These are phyloP conservation scores for Coprinopsis sp. DNA, from an alignment of 768 basidiomycete genomes.

Conservation along the genomic window DNA sequence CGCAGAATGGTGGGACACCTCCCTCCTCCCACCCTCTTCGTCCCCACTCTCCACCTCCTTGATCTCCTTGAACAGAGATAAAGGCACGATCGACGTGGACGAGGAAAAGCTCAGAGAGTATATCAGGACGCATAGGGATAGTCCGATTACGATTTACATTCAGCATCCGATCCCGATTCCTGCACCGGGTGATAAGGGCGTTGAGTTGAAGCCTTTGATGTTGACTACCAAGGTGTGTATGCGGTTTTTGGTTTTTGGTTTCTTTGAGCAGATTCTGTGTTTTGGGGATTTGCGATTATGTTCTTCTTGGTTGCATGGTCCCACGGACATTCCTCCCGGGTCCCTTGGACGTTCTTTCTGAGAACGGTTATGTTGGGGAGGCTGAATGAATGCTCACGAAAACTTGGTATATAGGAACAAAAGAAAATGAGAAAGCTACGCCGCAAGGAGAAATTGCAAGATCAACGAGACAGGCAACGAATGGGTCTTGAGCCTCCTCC, in stretches of 20 bases:
- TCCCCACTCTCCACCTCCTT: too few species aligned
- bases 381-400: background rate
- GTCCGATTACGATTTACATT: constrained; percentile 84
- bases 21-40: constrained; percentile 77
- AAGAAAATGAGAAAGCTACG: constrained; percentile 96
- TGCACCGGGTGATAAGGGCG: constrained; percentile 80
- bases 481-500: constrained; percentile 97
- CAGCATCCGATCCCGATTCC: constrained; percentile 98
- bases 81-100: constrained; percentile 78
- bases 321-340: too few species aligned
- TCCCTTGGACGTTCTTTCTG: too few species aligned
- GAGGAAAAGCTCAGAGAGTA: constrained; percentile 52
- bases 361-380: too few species aligned
- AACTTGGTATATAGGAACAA: constrained; percentile 58
- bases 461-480: constrained; percentile 89
- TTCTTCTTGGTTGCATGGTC: too few species aligned
- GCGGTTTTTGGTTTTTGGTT: too few species aligned
- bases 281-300: background rate
- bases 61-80: too few species aligned
- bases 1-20: constrained; percentile 96
- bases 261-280: background rate
- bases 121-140: constrained; percentile 59
- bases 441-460: constrained; percentile 84
- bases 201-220: constrained; percentile 79
- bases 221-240: constrained; percentile 82